Evolutionary conservation across 129 eudicot genomes (phyloP).

Genomic region (Oenanthe sinensis): DNA sequence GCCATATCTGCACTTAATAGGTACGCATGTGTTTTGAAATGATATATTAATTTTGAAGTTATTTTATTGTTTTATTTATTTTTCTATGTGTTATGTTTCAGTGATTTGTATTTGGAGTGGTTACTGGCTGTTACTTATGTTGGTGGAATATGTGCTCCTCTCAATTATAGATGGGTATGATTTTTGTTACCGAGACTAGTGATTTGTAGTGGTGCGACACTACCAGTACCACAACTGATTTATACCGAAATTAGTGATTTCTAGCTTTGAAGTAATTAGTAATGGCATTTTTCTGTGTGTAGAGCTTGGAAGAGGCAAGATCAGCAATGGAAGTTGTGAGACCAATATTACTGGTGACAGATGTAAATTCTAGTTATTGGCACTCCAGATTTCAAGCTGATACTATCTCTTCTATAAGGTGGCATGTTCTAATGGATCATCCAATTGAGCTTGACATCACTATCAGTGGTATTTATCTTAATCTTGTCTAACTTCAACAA

Average conservation of each 20-base stretch:
- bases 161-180: conserved; percentile 84
- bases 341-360: conserved; percentile 25
- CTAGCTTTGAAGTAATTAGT: too few relatives aligned
- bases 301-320: conserved; percentile 78
- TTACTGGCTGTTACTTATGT: conserved; percentile 73
- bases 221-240: too few relatives aligned
- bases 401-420: conserved; percentile 38
- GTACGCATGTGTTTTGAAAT: conserved; percentile 18
- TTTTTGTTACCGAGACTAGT: too few relatives aligned
- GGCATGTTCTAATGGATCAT: conserved; percentile 47
- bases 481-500: neutral
- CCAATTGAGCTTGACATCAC: conserved; percentile 12
- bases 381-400: conserved; percentile 37
- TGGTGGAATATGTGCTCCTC: conserved; percentile 83
- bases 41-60: neutral
- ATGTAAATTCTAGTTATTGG: conserved; percentile 44
- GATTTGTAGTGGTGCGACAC: too few relatives aligned
- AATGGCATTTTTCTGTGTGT: conserved; percentile 1
- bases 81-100: conserved; percentile 21
- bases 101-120: conserved; percentile 89
- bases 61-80: neutral
- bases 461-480: conserved; percentile 32
- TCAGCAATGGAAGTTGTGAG: conserved; percentile 52
- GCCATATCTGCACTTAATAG: conserved; percentile 75
- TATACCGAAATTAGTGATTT: too few relatives aligned